Evolutionary conservation across 306 rosid genomes (phyloP), one percentile per base, ranked within the genome.

Genomic region (Argentina anserina): DNA sequence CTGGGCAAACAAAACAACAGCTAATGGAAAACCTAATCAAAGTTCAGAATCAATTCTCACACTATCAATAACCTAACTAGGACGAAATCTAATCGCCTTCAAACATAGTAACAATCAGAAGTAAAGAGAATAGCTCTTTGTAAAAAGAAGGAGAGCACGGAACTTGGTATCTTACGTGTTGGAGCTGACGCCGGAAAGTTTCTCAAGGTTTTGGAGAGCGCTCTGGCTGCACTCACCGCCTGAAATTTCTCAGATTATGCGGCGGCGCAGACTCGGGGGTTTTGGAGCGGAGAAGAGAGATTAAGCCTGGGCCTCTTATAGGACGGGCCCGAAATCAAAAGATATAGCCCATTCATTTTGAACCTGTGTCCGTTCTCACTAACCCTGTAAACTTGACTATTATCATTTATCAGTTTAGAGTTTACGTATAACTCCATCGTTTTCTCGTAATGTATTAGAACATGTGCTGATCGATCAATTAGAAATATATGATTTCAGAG

Each of bases 401-500:
- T 6, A 37, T 2, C 40, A 37, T 47, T 17, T 47, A 46, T 46
- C n/a, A n/a, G n/a, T n/a, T n/a, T n/a, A n/a, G n/a, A n/a, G 25
- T 7, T 7, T 50, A 6, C n/a, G n/a, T 53, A 28, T 56, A 52
- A 52, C 5, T 53, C 14, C 29, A 53, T 53, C 31, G 7, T 10
- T 53, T 53, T 25, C 31, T 59, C 20, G 18, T 28, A 50, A 50
- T 50, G 58, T 50, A 50, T 1, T 50, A n/a, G 5, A n/a, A 50
- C 6, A n/a, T 50, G 13, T 50, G 28, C 28, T 50, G 21, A 6
- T 29, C n/a, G 6, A 8, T 12, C 17, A 6, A 36, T 15, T 55
- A 56, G 53, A 56, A 26, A 13, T 25, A 45, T 74, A 72, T 50
- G 45, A 68, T 73, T 29, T 71, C 56, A 42, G 67, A 60, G 29